A percentile compares a stretch with the other conserved stretches of the same genome.
These are phyloP conservation scores for Entonaema liquescens DNA, from an alignment of 495 filamentous ascomycete genomes.

Conservation along the genomic window DNA sequence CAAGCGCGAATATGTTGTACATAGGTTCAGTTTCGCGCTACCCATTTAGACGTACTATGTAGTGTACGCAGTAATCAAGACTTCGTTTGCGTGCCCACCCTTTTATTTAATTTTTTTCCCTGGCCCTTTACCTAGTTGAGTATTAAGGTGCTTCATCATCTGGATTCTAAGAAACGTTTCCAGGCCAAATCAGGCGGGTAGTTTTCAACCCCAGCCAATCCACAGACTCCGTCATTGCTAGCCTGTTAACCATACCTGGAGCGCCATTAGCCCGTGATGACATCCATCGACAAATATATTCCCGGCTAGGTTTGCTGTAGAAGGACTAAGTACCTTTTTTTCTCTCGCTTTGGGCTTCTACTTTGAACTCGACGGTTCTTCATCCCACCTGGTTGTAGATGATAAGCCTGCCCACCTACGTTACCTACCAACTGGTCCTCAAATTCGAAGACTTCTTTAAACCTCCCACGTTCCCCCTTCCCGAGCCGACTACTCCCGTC, in stretches of 20 bases:
- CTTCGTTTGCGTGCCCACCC: conserved; percentile 43
- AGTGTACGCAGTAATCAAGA: conserved; percentile 41
- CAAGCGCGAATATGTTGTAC: conserved; percentile 41
- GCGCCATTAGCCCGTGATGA: conserved; percentile 45
- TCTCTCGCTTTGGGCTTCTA: conserved; percentile 40
- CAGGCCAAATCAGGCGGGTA: conserved; percentile 42
- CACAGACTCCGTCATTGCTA: conserved; percentile 42
- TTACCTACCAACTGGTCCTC: conserved; percentile 29
- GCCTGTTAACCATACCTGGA: conserved; percentile 40
- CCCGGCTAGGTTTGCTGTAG: conserved; percentile 45
- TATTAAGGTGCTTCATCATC: conserved; percentile 42
- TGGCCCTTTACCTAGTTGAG: conserved; percentile 46
- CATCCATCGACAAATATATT: conserved; percentile 45
- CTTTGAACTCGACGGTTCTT: conserved; percentile 25
- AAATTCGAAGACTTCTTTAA: conserved; percentile 35
- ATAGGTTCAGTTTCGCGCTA: conserved; percentile 24
- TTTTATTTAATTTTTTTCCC: conserved; percentile 17
- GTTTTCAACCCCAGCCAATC: conserved; percentile 37
- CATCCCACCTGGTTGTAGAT: conserved; percentile 38
- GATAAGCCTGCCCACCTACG: conserved; percentile 37
- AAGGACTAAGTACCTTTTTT: conserved; percentile 38
- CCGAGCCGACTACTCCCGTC: conserved; percentile 31
- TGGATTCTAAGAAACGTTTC: conserved; percentile 32
- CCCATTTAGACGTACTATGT: too few relatives aligned
- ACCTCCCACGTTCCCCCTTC: conserved; percentile 40